Conservation (phyloP, 1,139 yeast species). For the Pichia sp. region DNA sequence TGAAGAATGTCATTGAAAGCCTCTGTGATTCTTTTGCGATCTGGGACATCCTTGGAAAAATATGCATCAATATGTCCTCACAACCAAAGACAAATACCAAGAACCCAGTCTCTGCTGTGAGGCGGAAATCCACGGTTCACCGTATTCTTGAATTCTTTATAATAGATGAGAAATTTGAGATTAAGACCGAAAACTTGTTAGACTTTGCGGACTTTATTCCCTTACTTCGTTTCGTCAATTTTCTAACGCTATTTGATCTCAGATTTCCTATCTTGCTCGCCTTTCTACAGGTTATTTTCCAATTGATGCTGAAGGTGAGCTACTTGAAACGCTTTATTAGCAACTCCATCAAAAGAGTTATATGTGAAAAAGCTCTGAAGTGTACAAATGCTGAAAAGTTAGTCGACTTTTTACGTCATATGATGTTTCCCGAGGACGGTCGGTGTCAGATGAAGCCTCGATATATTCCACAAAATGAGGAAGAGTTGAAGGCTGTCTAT, state of each 20-base stretch:
- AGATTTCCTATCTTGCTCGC: slow-evolving; percentile 11
- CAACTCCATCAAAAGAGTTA: slow-evolving; percentile 23
- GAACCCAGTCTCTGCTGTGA: not conserved
- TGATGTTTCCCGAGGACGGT: slow-evolving; percentile 28
- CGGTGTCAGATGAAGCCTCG: slow-evolving; percentile 27
- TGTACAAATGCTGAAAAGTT: slow-evolving; percentile 15
- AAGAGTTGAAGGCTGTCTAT: slow-evolving; percentile 23
- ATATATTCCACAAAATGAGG: slow-evolving; percentile 25
- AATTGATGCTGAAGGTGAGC: slow-evolving; percentile 10
- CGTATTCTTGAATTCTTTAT: slow-evolving; percentile 5
- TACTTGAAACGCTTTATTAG: slow-evolving; percentile 23
- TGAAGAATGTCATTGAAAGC: slow-evolving; percentile 38
- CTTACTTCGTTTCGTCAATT: slow-evolving; percentile 13
- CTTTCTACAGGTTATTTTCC: slow-evolving; percentile 2
- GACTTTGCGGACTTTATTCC: slow-evolving; percentile 17
- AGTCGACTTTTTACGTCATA: slow-evolving; percentile 21
- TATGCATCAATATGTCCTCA: slow-evolving; percentile 19
- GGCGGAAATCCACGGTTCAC: not conserved
- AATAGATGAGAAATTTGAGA: slow-evolving; percentile 4
- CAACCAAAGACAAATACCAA: not conserved
- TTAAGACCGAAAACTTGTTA: slow-evolving; percentile 3
- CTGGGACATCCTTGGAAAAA: slow-evolving; percentile 37
- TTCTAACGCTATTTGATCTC: slow-evolving; percentile 2
- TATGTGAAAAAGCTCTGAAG: slow-evolving; percentile 22
- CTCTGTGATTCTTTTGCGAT: slow-evolving; percentile 43